Evolutionary conservation across 306 rosid species (phyloP).

Genomic region (Cicer cuneatum): DNA sequence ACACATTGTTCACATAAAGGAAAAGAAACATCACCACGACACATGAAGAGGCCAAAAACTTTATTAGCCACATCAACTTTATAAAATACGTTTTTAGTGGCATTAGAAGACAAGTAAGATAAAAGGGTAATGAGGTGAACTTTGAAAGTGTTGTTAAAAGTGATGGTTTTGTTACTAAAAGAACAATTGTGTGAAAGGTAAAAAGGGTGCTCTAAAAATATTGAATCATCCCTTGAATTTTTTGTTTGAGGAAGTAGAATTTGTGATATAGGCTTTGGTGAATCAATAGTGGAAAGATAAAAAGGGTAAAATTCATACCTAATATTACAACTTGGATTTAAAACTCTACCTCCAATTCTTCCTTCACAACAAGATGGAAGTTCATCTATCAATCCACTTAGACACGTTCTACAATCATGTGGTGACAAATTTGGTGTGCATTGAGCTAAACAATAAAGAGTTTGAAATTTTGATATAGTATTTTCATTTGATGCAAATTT

Average conservation of each 20-base stretch:
- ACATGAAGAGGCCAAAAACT: slow-evolving; percentile 42
- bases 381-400: background rate
- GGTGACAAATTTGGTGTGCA: slow-evolving; percentile 27
- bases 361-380: slow-evolving; percentile 19
- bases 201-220: background rate
- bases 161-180: background rate
- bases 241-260: slow-evolving; percentile 23
- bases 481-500: slow-evolving; percentile 2
- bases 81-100: background rate
- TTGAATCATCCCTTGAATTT: background rate
- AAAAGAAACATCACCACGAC: slow-evolving; percentile 32
- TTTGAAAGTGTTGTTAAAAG: slow-evolving; percentile 10
- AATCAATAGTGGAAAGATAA: background rate
- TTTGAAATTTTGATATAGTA: background rate
- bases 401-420: slow-evolving; percentile 2
- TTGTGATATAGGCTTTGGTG: background rate
- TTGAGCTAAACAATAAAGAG: slow-evolving; percentile 31
- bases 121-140: background rate
- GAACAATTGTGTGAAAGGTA: slow-evolving; percentile 34
- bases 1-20: slow-evolving; percentile 11
- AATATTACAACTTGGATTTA: slow-evolving; percentile 27
- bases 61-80: background rate
- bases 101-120: slow-evolving; percentile 41
- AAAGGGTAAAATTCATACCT: slow-evolving; percentile 36
- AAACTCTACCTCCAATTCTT: slow-evolving; percentile 26